Percentiles rank a stretch among this genome's conserved stretches.
Evolutionary conservation across 1,139 yeast genomes (phyloP).

Genomic region (Nakaseomyces delphensis): DNA sequence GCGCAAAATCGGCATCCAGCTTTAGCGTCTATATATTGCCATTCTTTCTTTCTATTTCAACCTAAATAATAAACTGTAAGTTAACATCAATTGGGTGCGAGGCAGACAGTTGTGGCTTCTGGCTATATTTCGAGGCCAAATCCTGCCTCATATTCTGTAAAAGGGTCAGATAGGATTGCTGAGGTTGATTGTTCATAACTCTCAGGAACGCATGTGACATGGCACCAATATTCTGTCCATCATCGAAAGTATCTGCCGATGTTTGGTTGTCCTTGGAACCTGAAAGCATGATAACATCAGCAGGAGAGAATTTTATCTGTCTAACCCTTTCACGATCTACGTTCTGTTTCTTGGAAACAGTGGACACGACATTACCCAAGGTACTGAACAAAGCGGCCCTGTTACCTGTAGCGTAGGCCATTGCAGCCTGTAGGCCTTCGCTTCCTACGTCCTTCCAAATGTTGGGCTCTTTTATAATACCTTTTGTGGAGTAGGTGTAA

Average conservation of each 20-base stretch:
- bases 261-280: slow-evolving; percentile 89
- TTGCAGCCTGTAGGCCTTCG: slow-evolving; percentile 63
- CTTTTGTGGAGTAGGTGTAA: slow-evolving; percentile 81
- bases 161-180: slow-evolving; percentile 68
- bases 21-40: background rate
- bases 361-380: slow-evolving; percentile 43
- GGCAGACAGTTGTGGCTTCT: slow-evolving; percentile 79
- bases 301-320: slow-evolving; percentile 67
- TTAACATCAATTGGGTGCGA: slow-evolving; percentile 83
- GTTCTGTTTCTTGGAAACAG: slow-evolving; percentile 32
- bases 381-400: slow-evolving; percentile 45
- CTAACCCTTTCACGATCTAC: slow-evolving; percentile 39
- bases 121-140: slow-evolving; percentile 63
- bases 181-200: slow-evolving; percentile 57
- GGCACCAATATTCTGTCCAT: slow-evolving; percentile 81
- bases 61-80: slow-evolving; percentile 42
- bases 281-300: slow-evolving; percentile 77
- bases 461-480: slow-evolving; percentile 83
- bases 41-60: background rate
- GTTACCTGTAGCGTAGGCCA: slow-evolving; percentile 68
- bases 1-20: too few relatives aligned
- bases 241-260: slow-evolving; percentile 70
- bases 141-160: slow-evolving; percentile 72
- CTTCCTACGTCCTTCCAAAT: slow-evolving; percentile 76
- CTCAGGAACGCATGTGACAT: slow-evolving; percentile 85